phyloP scores from a whole-genome alignment of 2,329 filamentous ascomycete genomes.

The Conoideocrella luteorostrata region DNA sequence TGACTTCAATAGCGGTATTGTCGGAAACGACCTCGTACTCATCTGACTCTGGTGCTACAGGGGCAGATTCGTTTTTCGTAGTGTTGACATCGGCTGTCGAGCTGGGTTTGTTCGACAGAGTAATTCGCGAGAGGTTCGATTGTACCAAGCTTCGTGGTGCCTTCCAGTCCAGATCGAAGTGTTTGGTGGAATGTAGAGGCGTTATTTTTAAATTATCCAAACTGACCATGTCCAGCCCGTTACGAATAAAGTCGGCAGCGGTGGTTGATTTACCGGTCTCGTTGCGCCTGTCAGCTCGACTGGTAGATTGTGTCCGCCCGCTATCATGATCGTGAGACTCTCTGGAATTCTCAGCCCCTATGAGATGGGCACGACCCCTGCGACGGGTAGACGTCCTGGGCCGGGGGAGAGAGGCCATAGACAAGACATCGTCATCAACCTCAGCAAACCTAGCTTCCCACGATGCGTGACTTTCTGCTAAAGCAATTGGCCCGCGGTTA shows the following conservation, averaged over 20 bases:
- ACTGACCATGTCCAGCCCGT: slow-evolving; percentile 5
- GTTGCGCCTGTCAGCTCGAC: not conserved
- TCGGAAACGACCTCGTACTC: not conserved
- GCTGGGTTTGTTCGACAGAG: not conserved
- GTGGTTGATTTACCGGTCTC: not conserved
- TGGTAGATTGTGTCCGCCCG: not conserved
- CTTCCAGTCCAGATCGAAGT: slow-evolving; percentile 1
- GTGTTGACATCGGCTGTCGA: not conserved
- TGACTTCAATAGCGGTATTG: not conserved
- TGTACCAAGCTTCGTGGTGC: not conserved
- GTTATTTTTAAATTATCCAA: slow-evolving; percentile 4
- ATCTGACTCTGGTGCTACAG: not conserved
- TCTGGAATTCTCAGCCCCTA: not conserved
- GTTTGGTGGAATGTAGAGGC: not conserved
- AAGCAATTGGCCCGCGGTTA: slow-evolving; percentile 21
- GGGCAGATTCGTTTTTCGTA: not conserved
- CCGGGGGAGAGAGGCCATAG: slow-evolving; percentile 11
- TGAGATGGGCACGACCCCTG: slow-evolving; percentile 14
- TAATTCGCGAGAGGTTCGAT: no score
- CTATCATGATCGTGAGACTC: slow-evolving; percentile 4
- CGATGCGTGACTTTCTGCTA: slow-evolving; percentile 18
- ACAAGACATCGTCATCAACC: slow-evolving; percentile 20
- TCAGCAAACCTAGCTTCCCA: slow-evolving; percentile 14
- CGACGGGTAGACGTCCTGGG: slow-evolving; percentile 22
- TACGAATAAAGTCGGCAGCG: not conserved